Percentiles rank a stretch among this genome's conserved stretches.
Evolutionary conservation across 1,284 basidiomycete species (phyloP).

Genomic region (Paramarasmius palmivorus): DNA sequence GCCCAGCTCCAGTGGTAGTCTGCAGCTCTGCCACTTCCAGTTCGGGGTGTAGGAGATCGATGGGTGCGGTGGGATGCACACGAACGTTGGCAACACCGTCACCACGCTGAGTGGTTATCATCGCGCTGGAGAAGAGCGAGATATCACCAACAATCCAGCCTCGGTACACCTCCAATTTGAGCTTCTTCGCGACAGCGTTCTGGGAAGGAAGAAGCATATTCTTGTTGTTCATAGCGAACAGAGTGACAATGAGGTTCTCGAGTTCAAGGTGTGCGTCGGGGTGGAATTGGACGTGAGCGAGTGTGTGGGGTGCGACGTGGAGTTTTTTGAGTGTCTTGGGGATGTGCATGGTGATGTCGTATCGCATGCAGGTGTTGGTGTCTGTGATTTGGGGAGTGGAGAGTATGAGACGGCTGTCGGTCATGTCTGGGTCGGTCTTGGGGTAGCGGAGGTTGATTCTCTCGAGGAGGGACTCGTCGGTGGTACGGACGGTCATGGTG

Average conservation of each 20-base stretch:
- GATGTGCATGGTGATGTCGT: slow-evolving; percentile 51
- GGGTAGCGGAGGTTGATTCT: slow-evolving; percentile 34
- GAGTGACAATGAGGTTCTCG: slow-evolving; percentile 44
- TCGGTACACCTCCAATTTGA: slow-evolving; percentile 44
- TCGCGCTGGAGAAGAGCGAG: slow-evolving; percentile 40
- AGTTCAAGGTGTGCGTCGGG: slow-evolving; percentile 41
- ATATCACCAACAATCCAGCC: slow-evolving; percentile 65
- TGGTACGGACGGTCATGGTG: slow-evolving; percentile 46
- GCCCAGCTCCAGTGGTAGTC: slow-evolving; percentile 51
- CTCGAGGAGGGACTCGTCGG: slow-evolving; percentile 39
- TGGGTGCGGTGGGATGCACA: slow-evolving; percentile 40
- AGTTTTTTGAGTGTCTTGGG: slow-evolving; percentile 49
- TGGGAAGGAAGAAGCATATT: slow-evolving; percentile 49
- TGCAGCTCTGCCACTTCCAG: slow-evolving; percentile 32
- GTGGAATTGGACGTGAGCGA: slow-evolving; percentile 52
- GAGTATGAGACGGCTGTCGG: slow-evolving; percentile 38
- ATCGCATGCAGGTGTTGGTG: slow-evolving; percentile 47
- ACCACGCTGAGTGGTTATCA: slow-evolving; percentile 49
- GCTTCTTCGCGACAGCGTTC: slow-evolving; percentile 37
- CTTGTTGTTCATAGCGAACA: slow-evolving; percentile 32
- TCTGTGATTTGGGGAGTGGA: slow-evolving; percentile 30
- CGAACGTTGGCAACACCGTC: slow-evolving; percentile 50
- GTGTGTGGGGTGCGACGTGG: slow-evolving; percentile 39
- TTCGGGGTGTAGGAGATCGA: slow-evolving; percentile 30
- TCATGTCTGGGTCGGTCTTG: slow-evolving; percentile 26